These are phyloP conservation scores for Coelastrella sp. DNA, from an alignment of 139 green algal species.

Conservation along the genomic window DNA sequence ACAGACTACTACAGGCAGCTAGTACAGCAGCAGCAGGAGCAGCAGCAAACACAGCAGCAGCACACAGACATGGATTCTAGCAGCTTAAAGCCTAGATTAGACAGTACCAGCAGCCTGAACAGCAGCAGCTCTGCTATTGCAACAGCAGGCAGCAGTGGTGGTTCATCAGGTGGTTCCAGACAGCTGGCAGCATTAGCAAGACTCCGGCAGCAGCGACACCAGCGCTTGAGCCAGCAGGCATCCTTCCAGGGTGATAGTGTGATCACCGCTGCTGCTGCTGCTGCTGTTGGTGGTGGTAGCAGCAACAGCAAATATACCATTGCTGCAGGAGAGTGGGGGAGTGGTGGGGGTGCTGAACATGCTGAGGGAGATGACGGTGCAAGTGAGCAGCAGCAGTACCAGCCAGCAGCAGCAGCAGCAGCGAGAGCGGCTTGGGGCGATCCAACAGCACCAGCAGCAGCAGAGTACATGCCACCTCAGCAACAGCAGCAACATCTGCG, in stretches of 20 bases:
- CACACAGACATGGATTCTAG: not conserved
- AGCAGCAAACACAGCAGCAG: not conserved
- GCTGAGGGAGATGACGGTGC: not conserved
- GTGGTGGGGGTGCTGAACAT: not conserved
- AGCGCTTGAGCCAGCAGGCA: slow-evolving; percentile 5
- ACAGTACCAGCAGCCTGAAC: too few species aligned
- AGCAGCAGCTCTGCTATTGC: not conserved
- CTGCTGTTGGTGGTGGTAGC: too few species aligned
- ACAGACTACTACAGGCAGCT: slow-evolving; percentile 36
- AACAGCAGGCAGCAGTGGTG: not conserved
- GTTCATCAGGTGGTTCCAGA: not conserved
- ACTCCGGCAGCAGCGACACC: slow-evolving; percentile 14
- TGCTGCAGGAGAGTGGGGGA: not conserved
- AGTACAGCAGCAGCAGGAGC: slow-evolving; percentile 36
- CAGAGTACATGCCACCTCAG: not conserved
- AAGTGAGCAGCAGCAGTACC: not conserved
- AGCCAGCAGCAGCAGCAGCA: not conserved
- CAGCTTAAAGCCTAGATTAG: too few species aligned
- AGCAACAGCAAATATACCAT: too few species aligned
- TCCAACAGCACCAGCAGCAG: not conserved
- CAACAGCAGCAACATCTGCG: slow-evolving; percentile 10
- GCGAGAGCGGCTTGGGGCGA: not conserved
- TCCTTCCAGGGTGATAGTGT: not conserved
- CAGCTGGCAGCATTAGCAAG: slow-evolving; percentile 21
- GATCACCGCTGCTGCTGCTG: not conserved